These are phyloP conservation scores for Pythium rhizo-oryzae DNA, from an alignment of 352 stramenopile genomes.

Conservation along the genomic window DNA sequence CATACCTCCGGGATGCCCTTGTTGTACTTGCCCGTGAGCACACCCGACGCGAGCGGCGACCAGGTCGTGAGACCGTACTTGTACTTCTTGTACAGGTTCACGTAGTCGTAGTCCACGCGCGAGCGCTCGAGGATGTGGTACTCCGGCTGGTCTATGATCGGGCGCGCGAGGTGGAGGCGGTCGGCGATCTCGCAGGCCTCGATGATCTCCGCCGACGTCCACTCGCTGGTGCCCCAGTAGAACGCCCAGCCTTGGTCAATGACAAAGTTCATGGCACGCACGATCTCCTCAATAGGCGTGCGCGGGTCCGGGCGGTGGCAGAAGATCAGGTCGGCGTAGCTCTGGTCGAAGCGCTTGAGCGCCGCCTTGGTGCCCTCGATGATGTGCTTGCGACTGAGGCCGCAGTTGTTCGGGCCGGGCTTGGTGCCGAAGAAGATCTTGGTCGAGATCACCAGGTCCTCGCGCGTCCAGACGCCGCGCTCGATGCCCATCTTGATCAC, in stretches of 20 bases:
- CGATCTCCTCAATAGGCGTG: slow-evolving; percentile 24
- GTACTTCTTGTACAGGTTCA: slow-evolving; percentile 72
- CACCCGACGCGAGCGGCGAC: slow-evolving; percentile 48
- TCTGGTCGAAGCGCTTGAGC: slow-evolving; percentile 50
- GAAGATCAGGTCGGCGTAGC: slow-evolving; percentile 70
- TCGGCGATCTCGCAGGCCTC: slow-evolving; percentile 57
- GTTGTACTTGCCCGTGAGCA: slow-evolving; percentile 71
- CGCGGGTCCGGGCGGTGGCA: slow-evolving; percentile 59
- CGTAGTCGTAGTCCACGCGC: slow-evolving; percentile 52
- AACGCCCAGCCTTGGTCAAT: slow-evolving; percentile 23
- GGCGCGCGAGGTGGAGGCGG: slow-evolving; percentile 34
- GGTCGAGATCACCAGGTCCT: slow-evolving; percentile 65
- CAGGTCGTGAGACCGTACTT: slow-evolving; percentile 37
- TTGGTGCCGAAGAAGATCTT: slow-evolving; percentile 64
- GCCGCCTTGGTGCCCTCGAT: slow-evolving; percentile 48
- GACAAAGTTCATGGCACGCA: slow-evolving; percentile 32
- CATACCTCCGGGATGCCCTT: slow-evolving; percentile 38
- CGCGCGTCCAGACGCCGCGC: slow-evolving; percentile 38
- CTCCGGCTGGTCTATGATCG: slow-evolving; percentile 59
- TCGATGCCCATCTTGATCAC: slow-evolving; percentile 54
- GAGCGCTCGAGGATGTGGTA: slow-evolving; percentile 71
- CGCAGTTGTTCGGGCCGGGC: slow-evolving; percentile 37
- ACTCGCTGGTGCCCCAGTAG: slow-evolving; percentile 67
- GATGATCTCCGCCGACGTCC: slow-evolving; percentile 65
- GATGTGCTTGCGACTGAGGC: slow-evolving; percentile 31